Conservation (phyloP, 352 stramenopile species). For the Phytophthora hybrid region DNA sequence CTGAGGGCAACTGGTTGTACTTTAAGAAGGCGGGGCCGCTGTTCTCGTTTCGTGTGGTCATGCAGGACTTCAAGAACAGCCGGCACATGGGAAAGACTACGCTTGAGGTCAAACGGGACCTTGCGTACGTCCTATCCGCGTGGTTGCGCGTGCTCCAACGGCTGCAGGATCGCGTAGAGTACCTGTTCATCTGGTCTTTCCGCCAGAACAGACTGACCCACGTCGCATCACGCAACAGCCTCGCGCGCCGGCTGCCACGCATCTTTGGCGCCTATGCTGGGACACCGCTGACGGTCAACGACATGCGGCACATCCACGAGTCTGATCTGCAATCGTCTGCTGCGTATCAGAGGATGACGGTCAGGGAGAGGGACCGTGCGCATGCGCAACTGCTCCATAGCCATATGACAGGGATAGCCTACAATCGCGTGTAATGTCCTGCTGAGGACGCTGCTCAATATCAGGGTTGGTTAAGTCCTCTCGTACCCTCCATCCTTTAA, state of each 20-base stretch:
- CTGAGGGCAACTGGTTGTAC: slow-evolving; percentile 1
- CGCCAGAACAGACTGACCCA: not conserved
- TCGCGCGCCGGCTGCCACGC: not conserved
- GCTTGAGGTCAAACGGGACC: not conserved
- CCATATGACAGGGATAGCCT: not conserved
- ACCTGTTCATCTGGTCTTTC: not conserved
- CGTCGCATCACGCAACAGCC: not conserved
- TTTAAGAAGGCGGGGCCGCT: not conserved
- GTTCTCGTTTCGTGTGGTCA: not conserved
- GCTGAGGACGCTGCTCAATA: not conserved
- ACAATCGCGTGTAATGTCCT: not conserved
- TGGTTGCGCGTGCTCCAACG: not conserved
- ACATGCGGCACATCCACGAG: slow-evolving; percentile 1
- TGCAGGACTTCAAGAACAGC: slow-evolving; percentile 2
- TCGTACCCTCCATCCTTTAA: not conserved
- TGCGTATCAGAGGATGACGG: not conserved
- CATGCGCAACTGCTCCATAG: not conserved
- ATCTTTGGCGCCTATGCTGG: not conserved
- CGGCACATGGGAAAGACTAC: not conserved
- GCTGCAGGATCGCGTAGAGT: not conserved
- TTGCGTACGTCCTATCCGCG: not conserved
- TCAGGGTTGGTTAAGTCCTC: not conserved
- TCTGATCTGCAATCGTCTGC: not conserved
- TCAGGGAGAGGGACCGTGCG: not conserved
- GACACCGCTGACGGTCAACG: not conserved